Percentiles rank a stretch among this genome's conserved stretches.
These are phyloP conservation scores for Xylaria sp. DNA, from an alignment of 2,329 filamentous ascomycete species.

Conservation along the genomic window DNA sequence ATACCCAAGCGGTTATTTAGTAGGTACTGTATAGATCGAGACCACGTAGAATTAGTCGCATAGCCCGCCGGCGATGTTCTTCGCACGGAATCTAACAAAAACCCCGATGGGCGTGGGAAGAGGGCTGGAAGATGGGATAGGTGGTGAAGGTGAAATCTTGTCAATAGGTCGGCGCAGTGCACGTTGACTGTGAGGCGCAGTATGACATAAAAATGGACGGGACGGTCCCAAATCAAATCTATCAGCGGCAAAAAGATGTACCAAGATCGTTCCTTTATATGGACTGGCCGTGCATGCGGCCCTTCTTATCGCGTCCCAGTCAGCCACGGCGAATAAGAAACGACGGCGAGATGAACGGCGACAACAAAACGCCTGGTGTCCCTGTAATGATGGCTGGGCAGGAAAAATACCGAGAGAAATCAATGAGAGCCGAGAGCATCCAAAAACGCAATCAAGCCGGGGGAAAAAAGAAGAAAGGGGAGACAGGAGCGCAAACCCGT, in stretches of 20 bases:
- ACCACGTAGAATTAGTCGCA: not conserved
- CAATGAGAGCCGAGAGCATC: not conserved
- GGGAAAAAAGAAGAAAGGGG: not conserved
- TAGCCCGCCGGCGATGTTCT: not conserved
- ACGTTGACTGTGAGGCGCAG: constrained; percentile 20
- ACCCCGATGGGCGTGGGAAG: not conserved
- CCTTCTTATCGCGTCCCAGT: constrained; percentile 25
- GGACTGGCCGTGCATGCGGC: constrained; percentile 15
- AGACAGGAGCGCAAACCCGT: not conserved
- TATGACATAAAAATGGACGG: constrained; percentile 29
- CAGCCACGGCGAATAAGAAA: constrained; percentile 19
- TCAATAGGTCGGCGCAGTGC: constrained; percentile 14
- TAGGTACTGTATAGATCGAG: constrained; percentile 1
- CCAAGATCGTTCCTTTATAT: constrained; percentile 24
- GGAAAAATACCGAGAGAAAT: not conserved
- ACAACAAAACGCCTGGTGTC: not conserved
- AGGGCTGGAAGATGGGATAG: not conserved
- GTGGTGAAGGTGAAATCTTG: constrained; percentile 8
- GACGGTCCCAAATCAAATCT: constrained; percentile 23
- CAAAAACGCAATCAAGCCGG: constrained; percentile 1
- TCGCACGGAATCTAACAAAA: not conserved
- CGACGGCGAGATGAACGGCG: constrained; percentile 1
- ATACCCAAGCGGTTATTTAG: not conserved
- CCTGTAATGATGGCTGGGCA: not conserved
- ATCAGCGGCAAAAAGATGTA: constrained; percentile 28